Evolutionary conservation across 139 green algal genomes (phyloP), one percentile per base, ranked within the genome.

Genomic region (Trebouxia sp.): DNA sequence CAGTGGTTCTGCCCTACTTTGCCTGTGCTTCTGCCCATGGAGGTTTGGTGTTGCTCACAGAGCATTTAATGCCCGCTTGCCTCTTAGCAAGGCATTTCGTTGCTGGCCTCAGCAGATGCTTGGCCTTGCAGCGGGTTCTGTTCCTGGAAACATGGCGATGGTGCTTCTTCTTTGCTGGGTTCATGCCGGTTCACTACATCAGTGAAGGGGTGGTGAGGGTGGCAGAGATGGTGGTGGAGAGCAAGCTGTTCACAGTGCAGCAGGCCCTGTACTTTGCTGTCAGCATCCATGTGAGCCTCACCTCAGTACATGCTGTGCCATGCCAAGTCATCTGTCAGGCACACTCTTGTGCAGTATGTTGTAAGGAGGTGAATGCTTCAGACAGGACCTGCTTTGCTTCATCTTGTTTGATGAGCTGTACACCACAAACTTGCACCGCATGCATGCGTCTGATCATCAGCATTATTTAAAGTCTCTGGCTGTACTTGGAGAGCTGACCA

Each of bases 201-300:
- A 65, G 38, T n/a, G 56, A 75, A 26, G 22, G 72, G 0, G 30
- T 77, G 15, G 82, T 85, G n/a, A 66, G 75, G 10, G 35, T 80
- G 10, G 30, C 62, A 17, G 74, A 78, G 26, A 26, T 85, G 30
- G 26, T 76, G 24, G 82, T 83, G 26, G 82, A 85, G 82, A 65
- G 38, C 28, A 35, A 75, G 20, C 43, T 85, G 5, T 85, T 85
- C 66, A 75, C 82, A 17, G 50, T 65, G 20, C 42, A 65, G 7
- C 48, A 85, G 38, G 66, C 70, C 39, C 39, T 85, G 0, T 83
- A 80, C 76, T 83, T 78, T 55, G 51, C 74, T 41, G 72, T 79
- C n/a, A 79, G 72, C 72, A 79, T 79, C 42, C 43, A 65, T 30
- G 72, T 79, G n/a, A 62, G 72, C 30, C 26, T 22, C 38, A 14